These are phyloP conservation scores for Ceratobasidium sp. DNA, from an alignment of 1,284 basidiomycete species.

Conservation along the genomic window DNA sequence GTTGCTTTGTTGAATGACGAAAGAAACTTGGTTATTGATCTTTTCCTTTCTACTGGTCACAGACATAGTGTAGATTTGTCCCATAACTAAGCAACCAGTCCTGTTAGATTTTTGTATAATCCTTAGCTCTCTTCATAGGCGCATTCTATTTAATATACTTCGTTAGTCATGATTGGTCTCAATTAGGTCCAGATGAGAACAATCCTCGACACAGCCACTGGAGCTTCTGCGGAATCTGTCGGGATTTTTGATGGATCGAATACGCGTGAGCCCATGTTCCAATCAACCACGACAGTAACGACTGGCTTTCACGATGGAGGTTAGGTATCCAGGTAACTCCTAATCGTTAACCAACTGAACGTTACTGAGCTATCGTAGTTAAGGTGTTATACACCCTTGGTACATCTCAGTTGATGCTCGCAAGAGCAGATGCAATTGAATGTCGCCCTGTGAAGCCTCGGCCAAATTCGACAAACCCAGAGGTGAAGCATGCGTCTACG, in stretches of 20 bases:
- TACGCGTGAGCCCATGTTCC: not conserved
- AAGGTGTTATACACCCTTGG: conserved; percentile 31
- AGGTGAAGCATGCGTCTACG: conserved; percentile 14
- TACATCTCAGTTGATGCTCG: conserved; percentile 33
- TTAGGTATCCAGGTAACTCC: conserved; percentile 27
- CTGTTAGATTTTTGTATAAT: not conserved
- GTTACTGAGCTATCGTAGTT: conserved; percentile 1
- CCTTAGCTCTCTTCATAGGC: too few species aligned
- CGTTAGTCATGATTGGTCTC: too few species aligned
- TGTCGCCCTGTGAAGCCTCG: conserved; percentile 35
- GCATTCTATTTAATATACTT: too few species aligned
- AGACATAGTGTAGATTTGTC: not conserved
- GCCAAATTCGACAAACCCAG: conserved; percentile 6
- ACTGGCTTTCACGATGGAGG: conserved; percentile 19
- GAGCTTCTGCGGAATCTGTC: not conserved
- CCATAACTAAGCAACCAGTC: not conserved
- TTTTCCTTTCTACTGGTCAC: too few species aligned
- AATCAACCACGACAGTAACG: not conserved
- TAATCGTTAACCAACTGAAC: not conserved
- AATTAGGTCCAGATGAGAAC: too few species aligned
- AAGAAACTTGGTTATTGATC: too few species aligned
- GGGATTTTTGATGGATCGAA: not conserved
- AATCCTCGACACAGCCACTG: conserved; percentile 41
- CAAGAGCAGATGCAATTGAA: conserved; percentile 8
- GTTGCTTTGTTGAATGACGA: too few species aligned